Evolutionary conservation across 495 filamentous ascomycete species (phyloP), one percentile per base, ranked within the genome.

Genomic region (Clavariopsis aquatica): DNA sequence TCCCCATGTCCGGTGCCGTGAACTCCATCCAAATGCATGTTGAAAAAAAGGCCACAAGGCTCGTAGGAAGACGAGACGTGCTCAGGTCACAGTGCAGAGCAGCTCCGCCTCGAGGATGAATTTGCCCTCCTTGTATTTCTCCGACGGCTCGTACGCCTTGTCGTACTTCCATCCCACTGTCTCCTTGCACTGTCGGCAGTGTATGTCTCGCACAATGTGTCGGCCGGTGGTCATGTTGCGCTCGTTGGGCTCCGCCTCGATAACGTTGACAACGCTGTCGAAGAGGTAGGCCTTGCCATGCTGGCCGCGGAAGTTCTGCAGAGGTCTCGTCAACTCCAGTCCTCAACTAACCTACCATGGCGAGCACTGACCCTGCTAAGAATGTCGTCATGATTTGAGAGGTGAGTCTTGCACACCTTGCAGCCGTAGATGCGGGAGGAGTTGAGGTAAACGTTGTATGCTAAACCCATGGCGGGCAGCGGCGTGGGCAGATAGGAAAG

Each of bases 91-190:
- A 53, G 84, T 83, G 70, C 89, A 92, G 41, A 98, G 81, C 60
- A 98, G 76, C 79, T 97, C 93, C 41, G 89, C 91, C 80, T 98
- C 94, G 62, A 98, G 82, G 57, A 98, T 98, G 73, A 89, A 98
- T 78, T 97, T 97, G 43, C 91, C 92, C 79, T 98, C 94, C 80
- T 98, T 98, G 78, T 98, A 98, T 79, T 96, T 96, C 83, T 98
- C 93, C 61, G 79, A 84, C 49, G 77, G 70, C 83, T 98, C 94
- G 72, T 87, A 97, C 28, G 94, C 94, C 78, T 95, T 95, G 76
- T 98, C 94, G 78, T 98, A 98, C 78, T 96, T 98, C 94, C 94
- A 98, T 24, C 94, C 94, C 56, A 98, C 94, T 52, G 87, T 89
- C 74, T 90, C 87, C 69, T 87, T 87, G 85, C 94, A 98, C 77